Evolutionary conservation across 306 rosid genomes (phyloP).

Genomic region (Malus asiatica): DNA sequence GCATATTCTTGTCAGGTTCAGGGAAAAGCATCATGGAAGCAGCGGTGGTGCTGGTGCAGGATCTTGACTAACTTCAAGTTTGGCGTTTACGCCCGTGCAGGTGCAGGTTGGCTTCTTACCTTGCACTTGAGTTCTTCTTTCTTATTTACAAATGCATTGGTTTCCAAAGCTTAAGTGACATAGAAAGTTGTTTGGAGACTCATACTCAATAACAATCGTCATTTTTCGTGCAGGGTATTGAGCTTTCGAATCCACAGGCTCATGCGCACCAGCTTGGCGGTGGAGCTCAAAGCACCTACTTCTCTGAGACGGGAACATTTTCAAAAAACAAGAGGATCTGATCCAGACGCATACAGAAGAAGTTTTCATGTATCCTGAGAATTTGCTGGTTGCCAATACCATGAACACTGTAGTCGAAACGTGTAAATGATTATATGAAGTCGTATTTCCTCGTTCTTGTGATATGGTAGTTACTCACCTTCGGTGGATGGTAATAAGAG

Average conservation of each 20-base stretch:
- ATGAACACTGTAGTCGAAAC: not conserved
- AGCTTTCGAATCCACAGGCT: constrained; percentile 96
- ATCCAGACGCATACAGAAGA: constrained; percentile 1
- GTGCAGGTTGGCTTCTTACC: constrained; percentile 58
- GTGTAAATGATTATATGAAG: not conserved
- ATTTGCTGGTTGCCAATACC: not conserved
- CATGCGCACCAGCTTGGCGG: constrained; percentile 88
- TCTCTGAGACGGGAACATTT: constrained; percentile 91
- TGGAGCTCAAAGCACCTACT: constrained; percentile 93
- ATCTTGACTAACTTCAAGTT: constrained; percentile 82
- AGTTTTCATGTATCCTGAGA: not conserved
- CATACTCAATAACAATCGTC: not conserved
- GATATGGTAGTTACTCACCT: too few relatives aligned
- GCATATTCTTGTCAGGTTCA: constrained; percentile 50
- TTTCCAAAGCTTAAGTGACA: not conserved
- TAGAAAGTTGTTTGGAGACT: not conserved
- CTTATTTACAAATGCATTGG: not conserved
- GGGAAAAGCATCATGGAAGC: constrained; percentile 74
- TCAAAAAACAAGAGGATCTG: constrained; percentile 79
- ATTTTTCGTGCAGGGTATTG: constrained; percentile 59
- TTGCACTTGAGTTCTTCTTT: not conserved
- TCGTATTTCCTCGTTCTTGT: not conserved
- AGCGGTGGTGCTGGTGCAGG: constrained; percentile 90
- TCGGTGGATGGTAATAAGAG: too few relatives aligned
- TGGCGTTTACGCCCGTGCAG: constrained; percentile 94